Evolutionary conservation across 2,329 filamentous ascomycete species (phyloP).

Genomic region (Epichloe scottii): DNA sequence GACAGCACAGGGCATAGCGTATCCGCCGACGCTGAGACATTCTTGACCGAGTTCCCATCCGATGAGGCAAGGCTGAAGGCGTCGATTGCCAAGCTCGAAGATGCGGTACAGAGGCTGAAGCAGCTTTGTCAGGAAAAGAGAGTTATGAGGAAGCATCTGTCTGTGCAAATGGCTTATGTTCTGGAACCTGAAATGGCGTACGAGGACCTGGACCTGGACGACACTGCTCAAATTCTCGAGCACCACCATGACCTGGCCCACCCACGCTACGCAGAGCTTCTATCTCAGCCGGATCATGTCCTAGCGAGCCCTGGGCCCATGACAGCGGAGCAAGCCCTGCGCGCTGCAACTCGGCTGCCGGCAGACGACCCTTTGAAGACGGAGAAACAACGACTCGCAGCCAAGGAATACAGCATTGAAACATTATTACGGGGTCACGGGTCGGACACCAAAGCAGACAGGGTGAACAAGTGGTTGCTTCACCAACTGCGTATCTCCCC

Average conservation of each 20-base stretch:
- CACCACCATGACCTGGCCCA: constrained; percentile 22
- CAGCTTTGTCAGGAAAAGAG: constrained; percentile 27
- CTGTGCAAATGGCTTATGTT: constrained; percentile 25
- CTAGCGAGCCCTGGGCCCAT: constrained; percentile 24
- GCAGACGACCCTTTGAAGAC: constrained; percentile 21
- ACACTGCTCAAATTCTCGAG: constrained; percentile 13
- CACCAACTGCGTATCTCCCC: constrained; percentile 35
- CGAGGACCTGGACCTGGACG: constrained; percentile 31
- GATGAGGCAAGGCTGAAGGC: constrained; percentile 21
- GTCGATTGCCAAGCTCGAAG: constrained; percentile 21
- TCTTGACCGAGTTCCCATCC: constrained; percentile 29
- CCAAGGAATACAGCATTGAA: constrained; percentile 37
- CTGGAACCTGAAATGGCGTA: constrained; percentile 24
- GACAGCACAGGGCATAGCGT: constrained; percentile 15
- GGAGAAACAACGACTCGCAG: constrained; percentile 25
- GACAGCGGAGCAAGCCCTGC: constrained; percentile 29
- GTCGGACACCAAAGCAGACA: constrained; percentile 28
- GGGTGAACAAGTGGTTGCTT: constrained; percentile 39
- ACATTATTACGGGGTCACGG: constrained; percentile 25
- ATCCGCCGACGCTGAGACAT: constrained; percentile 28
- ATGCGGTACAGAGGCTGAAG: constrained; percentile 23
- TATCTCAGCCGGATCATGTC: constrained; percentile 36
- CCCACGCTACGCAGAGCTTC: constrained; percentile 29
- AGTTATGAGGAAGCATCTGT: constrained; percentile 30
- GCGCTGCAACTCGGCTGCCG: constrained; percentile 25